These are phyloP conservation scores for Hypoxylon sp. DNA, from an alignment of 2,329 filamentous ascomycete species.

Conservation along the genomic window DNA sequence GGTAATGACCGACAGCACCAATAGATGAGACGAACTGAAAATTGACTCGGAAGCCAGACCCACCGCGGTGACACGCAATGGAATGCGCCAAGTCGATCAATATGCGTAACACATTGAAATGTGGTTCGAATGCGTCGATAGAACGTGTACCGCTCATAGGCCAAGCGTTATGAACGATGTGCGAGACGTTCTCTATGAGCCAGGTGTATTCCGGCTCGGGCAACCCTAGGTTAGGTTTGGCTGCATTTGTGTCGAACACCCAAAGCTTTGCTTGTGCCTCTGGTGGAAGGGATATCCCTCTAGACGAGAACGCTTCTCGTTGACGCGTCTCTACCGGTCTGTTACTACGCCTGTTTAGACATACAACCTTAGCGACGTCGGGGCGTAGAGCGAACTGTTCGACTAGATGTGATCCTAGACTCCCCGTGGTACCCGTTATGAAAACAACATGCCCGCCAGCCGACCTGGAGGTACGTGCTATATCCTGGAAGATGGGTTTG, in stretches of 20 bases:
- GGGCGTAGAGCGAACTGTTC: constrained; percentile 48
- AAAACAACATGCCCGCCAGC: background rate
- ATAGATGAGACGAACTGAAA: constrained; percentile 63
- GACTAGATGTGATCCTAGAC: constrained; percentile 58
- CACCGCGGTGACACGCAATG: constrained; percentile 31
- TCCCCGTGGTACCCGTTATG: constrained; percentile 59
- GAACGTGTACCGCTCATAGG: constrained; percentile 62
- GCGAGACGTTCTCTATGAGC: constrained; percentile 59
- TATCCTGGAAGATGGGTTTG: background rate
- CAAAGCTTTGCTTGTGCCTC: constrained; percentile 55
- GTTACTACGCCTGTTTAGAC: constrained; percentile 61
- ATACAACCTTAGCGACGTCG: constrained; percentile 57
- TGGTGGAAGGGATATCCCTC: constrained; percentile 27
- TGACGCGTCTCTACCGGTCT: constrained; percentile 36
- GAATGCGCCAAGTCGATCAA: constrained; percentile 62
- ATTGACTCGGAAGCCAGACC: constrained; percentile 30
- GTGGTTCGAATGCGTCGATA: constrained; percentile 58
- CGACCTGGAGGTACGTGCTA: background rate
- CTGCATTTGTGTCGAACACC: constrained; percentile 58
- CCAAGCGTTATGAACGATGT: constrained; percentile 68
- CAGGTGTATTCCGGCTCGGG: constrained; percentile 55
- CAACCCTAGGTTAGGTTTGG: constrained; percentile 62
- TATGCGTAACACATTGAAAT: constrained; percentile 62
- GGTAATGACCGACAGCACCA: constrained; percentile 55
- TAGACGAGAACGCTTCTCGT: constrained; percentile 32